Evolutionary conservation across 2,329 filamentous ascomycete species (phyloP).

Genomic region (Talaromyces verruculosus): DNA sequence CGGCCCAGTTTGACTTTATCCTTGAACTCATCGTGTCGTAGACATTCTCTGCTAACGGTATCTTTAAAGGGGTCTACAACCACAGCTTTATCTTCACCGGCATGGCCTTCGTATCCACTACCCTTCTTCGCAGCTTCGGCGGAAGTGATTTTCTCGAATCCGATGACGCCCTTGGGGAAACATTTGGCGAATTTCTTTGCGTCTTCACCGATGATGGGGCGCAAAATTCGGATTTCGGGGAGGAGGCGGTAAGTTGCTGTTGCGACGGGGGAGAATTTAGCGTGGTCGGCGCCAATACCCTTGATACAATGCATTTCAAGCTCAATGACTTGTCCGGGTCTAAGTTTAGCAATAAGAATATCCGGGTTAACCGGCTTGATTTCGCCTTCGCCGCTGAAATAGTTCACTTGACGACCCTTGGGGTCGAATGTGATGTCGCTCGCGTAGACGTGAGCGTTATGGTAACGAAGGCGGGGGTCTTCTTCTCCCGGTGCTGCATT

Average conservation of each 20-base stretch:
- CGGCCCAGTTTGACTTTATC: slow-evolving; percentile 93
- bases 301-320: slow-evolving; percentile 92
- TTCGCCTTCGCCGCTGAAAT: slow-evolving; percentile 64
- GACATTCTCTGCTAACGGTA: slow-evolving; percentile 87
- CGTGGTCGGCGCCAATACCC: slow-evolving; percentile 88
- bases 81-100: slow-evolving; percentile 82
- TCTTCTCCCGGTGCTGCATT: slow-evolving; percentile 70
- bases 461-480: slow-evolving; percentile 81
- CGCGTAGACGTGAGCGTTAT: slow-evolving; percentile 81
- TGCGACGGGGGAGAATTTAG: slow-evolving; percentile 95
- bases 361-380: slow-evolving; percentile 83
- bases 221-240: slow-evolving; percentile 78
- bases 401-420: slow-evolving; percentile 68
- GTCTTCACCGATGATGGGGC: slow-evolving; percentile 81
- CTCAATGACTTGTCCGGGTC: slow-evolving; percentile 83
- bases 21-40: slow-evolving; percentile 90
- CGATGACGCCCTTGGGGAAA: slow-evolving; percentile 87
- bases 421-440: slow-evolving; percentile 74
- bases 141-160: slow-evolving; percentile 67
- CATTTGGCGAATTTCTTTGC: slow-evolving; percentile 87
- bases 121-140: slow-evolving; percentile 62
- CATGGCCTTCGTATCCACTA: slow-evolving; percentile 69
- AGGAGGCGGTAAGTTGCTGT: slow-evolving; percentile 91
- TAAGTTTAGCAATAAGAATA: slow-evolving; percentile 90
- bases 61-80: slow-evolving; percentile 88